Conservation (phyloP, 2,329 filamentous ascomycete species). For the Neofusicoccum parvum region DNA sequence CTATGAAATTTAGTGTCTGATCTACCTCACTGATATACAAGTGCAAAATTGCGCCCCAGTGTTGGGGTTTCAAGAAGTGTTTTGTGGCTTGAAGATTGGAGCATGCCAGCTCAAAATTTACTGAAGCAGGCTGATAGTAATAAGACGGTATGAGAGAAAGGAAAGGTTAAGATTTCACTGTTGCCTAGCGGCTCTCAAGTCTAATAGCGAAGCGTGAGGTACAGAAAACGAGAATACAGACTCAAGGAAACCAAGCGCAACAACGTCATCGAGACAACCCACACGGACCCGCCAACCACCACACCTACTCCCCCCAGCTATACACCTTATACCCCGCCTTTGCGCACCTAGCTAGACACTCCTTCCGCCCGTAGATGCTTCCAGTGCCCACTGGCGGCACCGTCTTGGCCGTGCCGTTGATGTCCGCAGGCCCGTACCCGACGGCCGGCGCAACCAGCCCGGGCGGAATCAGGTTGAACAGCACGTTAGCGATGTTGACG, state of each 20-base stretch:
- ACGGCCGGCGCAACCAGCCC: conserved; percentile 50
- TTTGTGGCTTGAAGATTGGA: no score
- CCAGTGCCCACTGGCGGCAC: conserved; percentile 48
- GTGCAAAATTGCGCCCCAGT: no score
- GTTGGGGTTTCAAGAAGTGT: no score
- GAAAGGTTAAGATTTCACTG: not conserved
- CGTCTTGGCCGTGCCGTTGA: conserved; percentile 32
- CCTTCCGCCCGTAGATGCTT: conserved; percentile 42
- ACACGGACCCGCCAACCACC: not conserved
- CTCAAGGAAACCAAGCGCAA: not conserved
- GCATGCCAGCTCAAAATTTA: no score
- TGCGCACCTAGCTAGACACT: conserved; percentile 43
- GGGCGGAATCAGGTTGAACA: conserved; percentile 41
- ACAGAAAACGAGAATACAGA: not conserved
- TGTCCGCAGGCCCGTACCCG: conserved; percentile 38
- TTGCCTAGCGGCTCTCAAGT: not conserved
- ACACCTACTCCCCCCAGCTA: not conserved
- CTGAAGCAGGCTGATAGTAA: no score
- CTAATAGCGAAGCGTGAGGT: not conserved
- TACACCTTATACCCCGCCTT: conserved; percentile 5
- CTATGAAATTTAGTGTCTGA: no score
- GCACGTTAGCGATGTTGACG: conserved; percentile 48
- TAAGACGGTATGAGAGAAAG: not conserved
- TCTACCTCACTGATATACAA: no score
- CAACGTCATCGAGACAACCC: not conserved